phyloP scores from a whole-genome alignment of 768 basidiomycete genomes.

The Daedaleopsis nitida region DNA sequence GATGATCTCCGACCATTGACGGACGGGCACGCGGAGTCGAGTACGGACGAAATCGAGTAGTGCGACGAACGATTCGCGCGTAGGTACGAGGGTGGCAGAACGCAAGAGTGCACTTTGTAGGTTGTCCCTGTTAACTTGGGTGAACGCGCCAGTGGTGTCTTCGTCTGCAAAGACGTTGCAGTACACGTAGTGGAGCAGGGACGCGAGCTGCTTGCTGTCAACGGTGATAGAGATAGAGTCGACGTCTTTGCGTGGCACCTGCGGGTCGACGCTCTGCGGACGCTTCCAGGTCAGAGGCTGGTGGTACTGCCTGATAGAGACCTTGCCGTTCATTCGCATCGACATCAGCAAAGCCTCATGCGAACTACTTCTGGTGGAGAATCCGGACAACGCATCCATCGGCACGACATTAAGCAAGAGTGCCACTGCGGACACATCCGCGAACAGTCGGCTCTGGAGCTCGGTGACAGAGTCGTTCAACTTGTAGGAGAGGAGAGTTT shows the following conservation, averaged over 20 bases:
- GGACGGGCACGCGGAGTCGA: slow-evolving; percentile 28
- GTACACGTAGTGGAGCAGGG: slow-evolving; percentile 45
- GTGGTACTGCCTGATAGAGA: slow-evolving; percentile 33
- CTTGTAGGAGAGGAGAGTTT: slow-evolving; percentile 38
- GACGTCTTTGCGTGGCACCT: background rate
- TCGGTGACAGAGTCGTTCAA: slow-evolving; percentile 31
- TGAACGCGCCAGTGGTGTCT: slow-evolving; percentile 21
- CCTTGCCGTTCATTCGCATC: slow-evolving; percentile 4
- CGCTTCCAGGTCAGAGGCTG: slow-evolving; percentile 43
- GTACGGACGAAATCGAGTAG: slow-evolving; percentile 45
- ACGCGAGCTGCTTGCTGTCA: slow-evolving; percentile 37
- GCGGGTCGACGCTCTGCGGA: slow-evolving; percentile 25
- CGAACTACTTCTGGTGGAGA: slow-evolving; percentile 41
- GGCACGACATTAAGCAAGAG: slow-evolving; percentile 48
- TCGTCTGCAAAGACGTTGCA: slow-evolving; percentile 46
- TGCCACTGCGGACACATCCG: slow-evolving; percentile 42
- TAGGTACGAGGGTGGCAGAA: slow-evolving; percentile 43
- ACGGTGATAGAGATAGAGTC: slow-evolving; percentile 19
- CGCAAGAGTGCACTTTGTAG: slow-evolving; percentile 16
- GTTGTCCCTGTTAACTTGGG: background rate
- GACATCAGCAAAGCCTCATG: slow-evolving; percentile 34
- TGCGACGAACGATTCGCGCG: slow-evolving; percentile 47
- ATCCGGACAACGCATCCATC: slow-evolving; percentile 40
- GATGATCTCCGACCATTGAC: slow-evolving; percentile 49
- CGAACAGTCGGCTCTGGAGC: slow-evolving; percentile 35